phyloP scores from a whole-genome alignment of 2,329 filamentous ascomycete genomes.

The Malbranchea cinnamomea region DNA sequence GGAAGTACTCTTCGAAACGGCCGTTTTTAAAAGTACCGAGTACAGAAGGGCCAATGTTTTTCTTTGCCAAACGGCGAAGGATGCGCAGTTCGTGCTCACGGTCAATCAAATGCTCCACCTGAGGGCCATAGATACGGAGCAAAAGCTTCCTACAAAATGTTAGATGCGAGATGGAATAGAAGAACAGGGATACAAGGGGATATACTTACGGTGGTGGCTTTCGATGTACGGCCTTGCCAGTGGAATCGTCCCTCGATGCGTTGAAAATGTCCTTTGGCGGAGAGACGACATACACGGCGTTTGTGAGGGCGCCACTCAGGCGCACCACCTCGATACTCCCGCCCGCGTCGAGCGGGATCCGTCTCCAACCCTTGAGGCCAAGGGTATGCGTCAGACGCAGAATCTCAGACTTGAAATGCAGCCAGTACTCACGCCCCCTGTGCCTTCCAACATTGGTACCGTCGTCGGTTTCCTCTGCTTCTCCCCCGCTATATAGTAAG shows the following conservation, averaged over 20 bases:
- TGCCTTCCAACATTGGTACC: conserved; percentile 27
- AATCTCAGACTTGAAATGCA: conserved; percentile 82
- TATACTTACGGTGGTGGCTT: conserved; percentile 39
- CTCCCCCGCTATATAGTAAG: conserved; percentile 54
- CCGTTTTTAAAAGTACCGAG: conserved; percentile 89
- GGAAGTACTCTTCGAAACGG: conserved; percentile 87
- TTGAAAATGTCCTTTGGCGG: conserved; percentile 52
- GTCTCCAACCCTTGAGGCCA: conserved; percentile 79
- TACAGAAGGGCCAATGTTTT: conserved; percentile 82
- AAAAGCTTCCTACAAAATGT: conserved; percentile 50
- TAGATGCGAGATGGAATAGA: conserved; percentile 1
- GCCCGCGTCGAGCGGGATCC: conserved; percentile 43
- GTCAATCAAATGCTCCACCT: conserved; percentile 92
- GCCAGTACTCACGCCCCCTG: conserved; percentile 65
- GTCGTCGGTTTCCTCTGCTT: conserved; percentile 22
- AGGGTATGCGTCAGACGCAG: conserved; percentile 79
- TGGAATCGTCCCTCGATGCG: conserved; percentile 23
- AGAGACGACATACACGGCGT: conserved; percentile 87
- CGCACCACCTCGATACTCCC: conserved; percentile 31
- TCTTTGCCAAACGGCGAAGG: conserved; percentile 68
- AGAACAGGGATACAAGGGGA: not conserved
- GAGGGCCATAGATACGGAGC: conserved; percentile 82
- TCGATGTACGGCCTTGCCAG: conserved; percentile 20
- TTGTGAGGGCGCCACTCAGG: conserved; percentile 78
- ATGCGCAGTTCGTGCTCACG: conserved; percentile 80